A percentile compares a stretch with the other conserved stretches of the same genome.
Conservation (phyloP, 306 rosid species). For the Malus sieversii region DNA sequence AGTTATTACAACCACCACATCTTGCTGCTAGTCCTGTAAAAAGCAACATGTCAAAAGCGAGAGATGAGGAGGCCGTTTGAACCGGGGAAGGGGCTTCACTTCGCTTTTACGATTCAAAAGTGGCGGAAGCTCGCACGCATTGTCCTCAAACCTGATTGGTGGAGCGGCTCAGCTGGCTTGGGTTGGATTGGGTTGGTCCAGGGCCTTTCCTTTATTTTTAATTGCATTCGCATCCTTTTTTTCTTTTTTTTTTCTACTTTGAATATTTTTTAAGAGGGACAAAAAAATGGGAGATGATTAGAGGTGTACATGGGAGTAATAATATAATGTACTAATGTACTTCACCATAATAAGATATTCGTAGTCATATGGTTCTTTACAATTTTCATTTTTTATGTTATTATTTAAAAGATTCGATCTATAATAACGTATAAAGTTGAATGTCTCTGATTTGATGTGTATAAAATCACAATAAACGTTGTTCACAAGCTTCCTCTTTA, state of each 20-base stretch:
- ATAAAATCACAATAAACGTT: background rate
- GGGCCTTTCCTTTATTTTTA: background rate
- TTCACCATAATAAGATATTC: too few species aligned
- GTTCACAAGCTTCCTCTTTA: background rate
- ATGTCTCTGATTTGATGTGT: fast-evolving
- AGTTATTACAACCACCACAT: background rate
- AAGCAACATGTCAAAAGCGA: background rate
- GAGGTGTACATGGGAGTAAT: background rate
- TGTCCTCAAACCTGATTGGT: background rate
- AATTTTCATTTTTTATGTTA: too few species aligned
- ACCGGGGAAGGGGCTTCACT: background rate
- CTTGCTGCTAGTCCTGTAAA: background rate
- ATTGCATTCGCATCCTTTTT: too few species aligned
- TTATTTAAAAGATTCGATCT: too few species aligned
- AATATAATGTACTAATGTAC: too few species aligned
- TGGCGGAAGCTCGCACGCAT: background rate
- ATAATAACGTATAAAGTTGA: background rate
- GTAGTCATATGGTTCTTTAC: too few species aligned
- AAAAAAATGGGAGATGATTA: background rate
- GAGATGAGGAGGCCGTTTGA: background rate
- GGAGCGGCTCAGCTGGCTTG: background rate
- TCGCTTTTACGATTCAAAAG: background rate
- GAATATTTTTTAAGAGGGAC: background rate
- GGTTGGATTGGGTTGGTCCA: background rate
- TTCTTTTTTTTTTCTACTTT: background rate